phyloP scores from a whole-genome alignment of 1,284 basidiomycete species.

The Leccinum fuscescens region DNA sequence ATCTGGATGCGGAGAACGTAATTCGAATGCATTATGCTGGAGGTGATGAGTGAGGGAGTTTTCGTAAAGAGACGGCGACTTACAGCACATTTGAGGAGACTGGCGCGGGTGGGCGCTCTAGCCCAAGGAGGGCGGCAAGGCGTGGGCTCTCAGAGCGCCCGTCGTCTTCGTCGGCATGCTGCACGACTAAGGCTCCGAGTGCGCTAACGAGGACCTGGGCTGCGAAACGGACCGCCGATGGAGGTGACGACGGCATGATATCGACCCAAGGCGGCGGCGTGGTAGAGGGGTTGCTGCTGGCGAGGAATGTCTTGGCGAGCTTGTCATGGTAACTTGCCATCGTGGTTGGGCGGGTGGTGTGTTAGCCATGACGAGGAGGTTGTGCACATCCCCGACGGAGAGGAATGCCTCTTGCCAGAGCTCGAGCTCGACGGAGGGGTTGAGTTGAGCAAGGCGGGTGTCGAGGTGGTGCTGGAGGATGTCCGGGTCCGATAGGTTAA shows the following conservation, averaged over 20 bases:
- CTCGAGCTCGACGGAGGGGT: constrained; percentile 69
- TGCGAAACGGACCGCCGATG: constrained; percentile 65
- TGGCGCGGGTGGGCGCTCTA: too few relatives aligned
- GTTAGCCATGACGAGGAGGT: constrained; percentile 78
- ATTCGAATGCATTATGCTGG: too few relatives aligned
- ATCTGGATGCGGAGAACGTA: too few relatives aligned
- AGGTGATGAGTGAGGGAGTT: too few relatives aligned
- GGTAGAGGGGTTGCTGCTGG: constrained; percentile 90
- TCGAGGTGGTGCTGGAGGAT: too few relatives aligned
- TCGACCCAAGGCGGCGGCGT: constrained; percentile 61
- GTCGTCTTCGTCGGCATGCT: too few relatives aligned
- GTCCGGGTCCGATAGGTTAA: too few relatives aligned
- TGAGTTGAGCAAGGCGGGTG: too few relatives aligned
- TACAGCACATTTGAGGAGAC: too few relatives aligned
- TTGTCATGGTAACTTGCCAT: constrained; percentile 99
- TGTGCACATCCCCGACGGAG: constrained; percentile 56
- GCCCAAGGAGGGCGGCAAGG: too few relatives aligned
- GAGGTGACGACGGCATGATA: constrained; percentile 51
- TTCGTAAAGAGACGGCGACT: too few relatives aligned
- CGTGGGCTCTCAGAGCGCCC: too few relatives aligned
- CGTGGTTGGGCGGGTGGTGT: constrained; percentile 88
- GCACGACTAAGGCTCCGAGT: constrained; percentile 43
- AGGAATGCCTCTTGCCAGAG: constrained; percentile 65
- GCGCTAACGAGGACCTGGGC: constrained; percentile 92
- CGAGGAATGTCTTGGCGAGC: constrained; percentile 93